Evolutionary conservation across 148 eudicot genomes (phyloP).

Genomic region (Amaranthus cruentus): DNA sequence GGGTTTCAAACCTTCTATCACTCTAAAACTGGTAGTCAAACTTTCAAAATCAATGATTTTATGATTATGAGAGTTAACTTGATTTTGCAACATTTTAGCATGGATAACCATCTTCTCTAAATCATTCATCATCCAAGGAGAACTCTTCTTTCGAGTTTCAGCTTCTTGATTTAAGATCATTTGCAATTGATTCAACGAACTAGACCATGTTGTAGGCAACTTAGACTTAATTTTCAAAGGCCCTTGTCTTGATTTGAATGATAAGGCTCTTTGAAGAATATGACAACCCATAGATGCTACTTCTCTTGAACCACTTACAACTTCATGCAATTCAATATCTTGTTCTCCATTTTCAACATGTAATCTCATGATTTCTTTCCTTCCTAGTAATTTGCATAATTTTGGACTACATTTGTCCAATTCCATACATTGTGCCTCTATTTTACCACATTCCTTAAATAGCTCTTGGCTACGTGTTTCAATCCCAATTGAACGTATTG

Average conservation of each 20-base stretch:
- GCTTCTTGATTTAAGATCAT: background rate
- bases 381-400: conserved; percentile 11
- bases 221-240: conserved; percentile 20
- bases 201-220: conserved; percentile 23
- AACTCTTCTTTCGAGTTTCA: conserved; percentile 17
- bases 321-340: conserved; percentile 23
- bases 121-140: conserved; percentile 34
- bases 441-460: conserved; percentile 10
- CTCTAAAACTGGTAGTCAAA: conserved; percentile 24
- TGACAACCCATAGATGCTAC: conserved; percentile 27
- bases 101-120: conserved; percentile 17
- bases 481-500: conserved; percentile 1
- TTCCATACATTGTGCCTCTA: conserved; percentile 18
- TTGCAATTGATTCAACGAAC: conserved; percentile 20
- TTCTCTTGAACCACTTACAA: conserved; percentile 27
- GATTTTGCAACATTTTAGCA: conserved; percentile 16
- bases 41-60: conserved; percentile 8
- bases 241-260: conserved; percentile 31
- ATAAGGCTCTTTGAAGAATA: conserved; percentile 27
- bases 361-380: conserved; percentile 2
- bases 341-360: background rate
- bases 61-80: conserved; percentile 4
- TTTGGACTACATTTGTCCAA: conserved; percentile 24
- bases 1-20: conserved; percentile 20
- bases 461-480: conserved; percentile 9